Base-by-base conservation (phyloP, 108 stramenopile genomes). In the Poteriospumella lacustris region DNA sequence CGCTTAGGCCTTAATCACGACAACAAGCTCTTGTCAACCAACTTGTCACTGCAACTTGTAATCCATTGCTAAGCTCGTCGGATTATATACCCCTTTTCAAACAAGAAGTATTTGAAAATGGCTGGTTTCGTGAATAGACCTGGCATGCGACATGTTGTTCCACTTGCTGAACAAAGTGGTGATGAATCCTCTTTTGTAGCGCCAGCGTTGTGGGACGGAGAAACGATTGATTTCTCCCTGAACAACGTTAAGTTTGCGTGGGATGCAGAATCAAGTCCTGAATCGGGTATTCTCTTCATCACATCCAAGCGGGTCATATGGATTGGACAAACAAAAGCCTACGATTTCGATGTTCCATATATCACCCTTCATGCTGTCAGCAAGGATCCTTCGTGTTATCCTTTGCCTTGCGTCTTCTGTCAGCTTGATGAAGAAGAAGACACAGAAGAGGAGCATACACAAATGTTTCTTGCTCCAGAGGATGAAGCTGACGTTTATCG, bases 331-430 rank as follows among this genome's bases (percentile, higher is more conserved):
- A 31, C 9, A 26, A 33, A 44, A 52, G 70, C 70, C 26, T 73
- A 5, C 36, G 70, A 73, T 56, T 73, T 73, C 24, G 70, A 73
- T 73, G 70, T 42, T 52, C 70, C 70, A 42, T 73, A 52, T 33
- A 73, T 73, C 9, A 42, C 41, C 5, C 41, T 73, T 12, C 70
- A 73, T 56, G 70, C 70, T 42, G 31, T 73, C 12, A 73, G n/a
- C 19, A 3, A 42, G 5, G 70, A 73, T 56, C 38, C 70, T 33
- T n/a, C 26, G 5, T 33, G 12, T 38, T 73, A 52, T 42, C 70
- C 70, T 42, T 28, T 12, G 3, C 70, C 70, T 15, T 73, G 70
- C 24, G 19, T 73, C n/a, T 73, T 33, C 36, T 73, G 70, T 73
- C 70, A 73, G 36, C 31, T 73, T 15, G 70, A 73, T 56, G 33